Evolutionary conservation across 2,329 filamentous ascomycete species (phyloP), one percentile per base, ranked within the genome.

Genomic region (Aspergillus brunneoviolaceus): DNA sequence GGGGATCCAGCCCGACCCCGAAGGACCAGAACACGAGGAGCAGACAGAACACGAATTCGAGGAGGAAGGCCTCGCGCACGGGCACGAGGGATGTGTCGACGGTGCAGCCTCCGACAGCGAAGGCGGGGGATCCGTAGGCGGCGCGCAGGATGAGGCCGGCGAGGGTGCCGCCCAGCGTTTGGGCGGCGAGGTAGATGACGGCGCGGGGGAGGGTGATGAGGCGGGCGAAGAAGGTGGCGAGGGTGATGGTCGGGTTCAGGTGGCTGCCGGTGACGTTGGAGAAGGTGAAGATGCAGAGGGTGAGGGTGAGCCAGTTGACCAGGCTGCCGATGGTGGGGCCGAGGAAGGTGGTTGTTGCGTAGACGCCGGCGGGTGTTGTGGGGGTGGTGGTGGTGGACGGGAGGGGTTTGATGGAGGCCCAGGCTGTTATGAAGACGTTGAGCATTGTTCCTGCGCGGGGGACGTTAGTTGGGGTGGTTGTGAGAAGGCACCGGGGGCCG

Each of bases 221-320:
- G 0, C 81, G 78, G 2, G 80, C 77, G 21, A 82, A 79, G 59
- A 85, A 80, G 2, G 82, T 83, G 1, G 80, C 77, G 50, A 85
- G 77, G 0, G 82, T 84, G 60, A 85, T 84, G 25, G 80, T 72
- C 1, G 82, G 82, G 64, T 83, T 85, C 52, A 85, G 69, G 64
- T 85, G 83, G 0, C 79, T 82, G 47, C 83, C 82, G 3, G 78
- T 81, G 0, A 80, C 77, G 0, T 81, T 77, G 2, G 76, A 80
- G 7, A 80, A 78, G 4, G 78, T 77, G 63, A 79, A 84, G 39
- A 85, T 82, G 66, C 84, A 81, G 0, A 82, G 68, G 2, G 81
- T 70, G 14, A 84, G 69, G 52, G 81, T 63, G 16, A 79, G 61
- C 14, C 73, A 67, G 58, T 76, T 81, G 58, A 72, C 72, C 21